phyloP scores from a whole-genome alignment of 768 basidiomycete genomes.

The Xerocomellus amylosporus region DNA sequence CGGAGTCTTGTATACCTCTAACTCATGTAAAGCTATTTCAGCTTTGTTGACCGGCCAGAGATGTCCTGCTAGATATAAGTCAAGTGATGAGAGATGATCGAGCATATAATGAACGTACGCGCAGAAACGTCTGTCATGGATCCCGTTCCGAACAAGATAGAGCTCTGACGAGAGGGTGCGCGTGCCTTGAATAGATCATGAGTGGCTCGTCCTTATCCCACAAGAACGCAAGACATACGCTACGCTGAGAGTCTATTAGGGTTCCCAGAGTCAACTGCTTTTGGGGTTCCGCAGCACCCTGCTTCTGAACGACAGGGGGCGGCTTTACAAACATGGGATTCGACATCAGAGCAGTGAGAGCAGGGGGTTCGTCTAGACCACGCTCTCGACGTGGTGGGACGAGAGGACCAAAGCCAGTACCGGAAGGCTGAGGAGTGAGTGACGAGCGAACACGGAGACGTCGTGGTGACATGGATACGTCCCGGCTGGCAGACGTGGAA shows the following conservation, averaged over 20 bases:
- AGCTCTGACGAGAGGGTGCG: slow-evolving; percentile 51
- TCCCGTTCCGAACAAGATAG: slow-evolving; percentile 46
- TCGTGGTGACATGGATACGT: slow-evolving; percentile 47
- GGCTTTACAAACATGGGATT: slow-evolving; percentile 71
- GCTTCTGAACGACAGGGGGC: slow-evolving; percentile 38
- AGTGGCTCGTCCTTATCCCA: not conserved
- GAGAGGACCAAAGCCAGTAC: slow-evolving; percentile 41
- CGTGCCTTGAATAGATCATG: slow-evolving; percentile 36
- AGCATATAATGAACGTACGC: slow-evolving; percentile 25
- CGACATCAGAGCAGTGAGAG: slow-evolving; percentile 55
- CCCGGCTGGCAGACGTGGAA: slow-evolving; percentile 30
- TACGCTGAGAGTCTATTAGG: slow-evolving; percentile 54
- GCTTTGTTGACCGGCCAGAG: slow-evolving; percentile 48
- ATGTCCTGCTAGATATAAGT: slow-evolving; percentile 22
- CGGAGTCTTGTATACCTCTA: slow-evolving; percentile 79
- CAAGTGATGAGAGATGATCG: slow-evolving; percentile 11
- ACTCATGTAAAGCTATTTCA: slow-evolving; percentile 65
- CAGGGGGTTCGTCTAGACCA: slow-evolving; percentile 68
- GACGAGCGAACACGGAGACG: slow-evolving; percentile 58
- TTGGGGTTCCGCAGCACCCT: slow-evolving; percentile 19
- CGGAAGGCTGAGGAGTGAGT: slow-evolving; percentile 64
- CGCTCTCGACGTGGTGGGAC: slow-evolving; percentile 40
- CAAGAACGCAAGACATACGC: slow-evolving; percentile 39
- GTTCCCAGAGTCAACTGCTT: slow-evolving; percentile 53
- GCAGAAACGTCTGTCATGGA: slow-evolving; percentile 34